phyloP scores from a whole-genome alignment of 2,329 filamentous ascomycete species.

The Dactylonectria estremocensis region DNA sequence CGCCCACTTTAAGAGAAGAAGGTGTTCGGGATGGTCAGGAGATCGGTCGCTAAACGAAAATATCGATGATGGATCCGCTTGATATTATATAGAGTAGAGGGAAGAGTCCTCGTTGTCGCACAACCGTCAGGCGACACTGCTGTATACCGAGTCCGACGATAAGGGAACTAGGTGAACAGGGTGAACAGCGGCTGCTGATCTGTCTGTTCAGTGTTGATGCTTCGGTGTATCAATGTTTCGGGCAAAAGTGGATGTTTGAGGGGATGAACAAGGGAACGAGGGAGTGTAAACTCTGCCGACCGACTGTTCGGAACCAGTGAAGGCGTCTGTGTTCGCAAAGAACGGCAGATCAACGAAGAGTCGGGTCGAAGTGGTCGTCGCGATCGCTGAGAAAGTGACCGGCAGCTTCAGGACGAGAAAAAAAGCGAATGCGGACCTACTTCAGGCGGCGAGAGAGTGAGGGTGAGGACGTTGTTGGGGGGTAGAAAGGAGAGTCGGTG shows the following conservation, averaged over 20 bases:
- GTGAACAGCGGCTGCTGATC: conserved; percentile 2
- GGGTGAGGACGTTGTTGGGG: conserved; percentile 46
- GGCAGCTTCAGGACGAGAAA: conserved; percentile 35
- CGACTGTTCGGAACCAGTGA: conserved; percentile 70
- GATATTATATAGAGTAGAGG: not conserved
- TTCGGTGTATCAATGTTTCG: not conserved
- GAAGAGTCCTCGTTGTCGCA: conserved; percentile 5
- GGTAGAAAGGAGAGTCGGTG: conserved; percentile 37
- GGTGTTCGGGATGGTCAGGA: not conserved
- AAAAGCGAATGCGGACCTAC: conserved; percentile 52
- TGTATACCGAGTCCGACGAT: not conserved
- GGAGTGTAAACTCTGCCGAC: conserved; percentile 48
- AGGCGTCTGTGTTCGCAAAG: conserved; percentile 68
- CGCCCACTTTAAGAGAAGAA: conserved; percentile 1
- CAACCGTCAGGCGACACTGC: conserved; percentile 13
- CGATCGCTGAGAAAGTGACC: conserved; percentile 41
- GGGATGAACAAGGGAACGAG: conserved; percentile 19
- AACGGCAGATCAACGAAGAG: conserved; percentile 56
- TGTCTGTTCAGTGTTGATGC: conserved; percentile 8
- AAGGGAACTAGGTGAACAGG: conserved; percentile 1
- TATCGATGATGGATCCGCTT: not conserved
- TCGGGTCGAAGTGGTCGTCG: conserved; percentile 54
- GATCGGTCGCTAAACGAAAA: not conserved
- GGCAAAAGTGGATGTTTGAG: conserved; percentile 16
- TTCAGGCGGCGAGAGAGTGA: conserved; percentile 55